Evolutionary conservation across 1,284 basidiomycete genomes (phyloP), one percentile per base, ranked within the genome.

Genomic region (Rhodotorula mucilaginosa): DNA sequence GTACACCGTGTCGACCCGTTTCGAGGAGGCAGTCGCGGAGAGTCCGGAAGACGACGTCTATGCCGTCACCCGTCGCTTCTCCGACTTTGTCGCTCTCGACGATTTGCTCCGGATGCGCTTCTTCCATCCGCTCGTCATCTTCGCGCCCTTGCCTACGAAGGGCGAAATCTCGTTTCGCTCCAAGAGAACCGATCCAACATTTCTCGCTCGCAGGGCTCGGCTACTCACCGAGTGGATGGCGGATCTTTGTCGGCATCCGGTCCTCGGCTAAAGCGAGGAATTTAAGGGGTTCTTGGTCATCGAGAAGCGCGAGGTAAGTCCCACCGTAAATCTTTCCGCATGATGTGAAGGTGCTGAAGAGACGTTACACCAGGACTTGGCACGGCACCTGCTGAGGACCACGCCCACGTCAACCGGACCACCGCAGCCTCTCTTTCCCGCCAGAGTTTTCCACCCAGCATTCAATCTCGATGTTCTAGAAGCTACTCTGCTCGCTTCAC

Each of bases 61-160:
- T 67, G 90, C 88, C 0, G 91, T 93, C 31, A 84, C 88, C 31
- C 84, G 92, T 21, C 87, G 92, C 16, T 94, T 90, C 82, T 92
- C 90, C 2, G 90, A 93, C 72, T 94, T 94, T 76, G 87, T 89
- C 29, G 85, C 89, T 70, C 84, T 93, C 34, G 88, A 91, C 74
- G 87, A 88, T 1, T 86, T 88, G 4, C 82, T 93, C 54, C 83
- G 84, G 44, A 83, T 87, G 48, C 84, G 87, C 10, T 85, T 90
- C 13, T 89, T 90, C 56, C 39, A 49, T 6, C 67, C 67, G 13
- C 89, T 90, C 0, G 86, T 93, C 52, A 87, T 88, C 3, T 83
- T 93, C 2, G 91, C 91, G 0, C 89, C 90, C 0, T 83, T 93
- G 3, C 92, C 0, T 89, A 90, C 80, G 91, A 93, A 79, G 88